Evolutionary conservation across 2,329 filamentous ascomycete genomes (phyloP), one percentile per base, ranked within the genome.

Genomic region (Trichoderma pleuroti): DNA sequence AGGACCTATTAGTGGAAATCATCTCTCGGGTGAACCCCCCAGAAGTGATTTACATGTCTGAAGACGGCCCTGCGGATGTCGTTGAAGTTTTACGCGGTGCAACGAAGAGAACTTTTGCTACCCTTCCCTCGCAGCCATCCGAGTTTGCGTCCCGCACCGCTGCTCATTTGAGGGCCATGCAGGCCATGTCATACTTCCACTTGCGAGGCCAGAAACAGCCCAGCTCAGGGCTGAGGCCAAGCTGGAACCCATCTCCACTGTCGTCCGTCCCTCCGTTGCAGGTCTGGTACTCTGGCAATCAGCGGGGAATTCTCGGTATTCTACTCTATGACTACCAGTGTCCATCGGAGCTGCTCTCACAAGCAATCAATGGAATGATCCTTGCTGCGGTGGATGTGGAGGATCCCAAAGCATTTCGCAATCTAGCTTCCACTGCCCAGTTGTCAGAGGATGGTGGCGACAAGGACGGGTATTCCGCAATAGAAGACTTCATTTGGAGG

Each of bases 111-210:
- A 74, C 76, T 0, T 83, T 91, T 57, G 80, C 82, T 49, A 82
- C 84, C 6, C 80, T 93, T 5, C 86, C 90, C 6, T 90, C 91
- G 1, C 86, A 90, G 74, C 79, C 84, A 10, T 84, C 84, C n/a
- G 86, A 88, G 52, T 83, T 83, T 52, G 84, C 84, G 1, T 82
- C 86, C 4, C 84, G 90, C 46, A 92, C 90, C 11, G 86, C 91
- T 0, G 85, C 87, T 0, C 89, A 94, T 72, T 80, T 93, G 3
- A 84, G 91, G 64, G 86, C 86, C 7, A 93, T 95, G 91, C 91
- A 94, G 74, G 88, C 86, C n/a, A 90, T 93, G 85, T 90, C 92
- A 0, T 95, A 94, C 75, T 93, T 95, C 76, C 93, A 95, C 76
- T 74, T 83, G 11, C 72, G 49, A 68, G 32, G 60, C 64, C 73